Evolutionary conservation across 192 early-diverging fungal species (phyloP).

Genomic region (Rhizophagus clarus): DNA sequence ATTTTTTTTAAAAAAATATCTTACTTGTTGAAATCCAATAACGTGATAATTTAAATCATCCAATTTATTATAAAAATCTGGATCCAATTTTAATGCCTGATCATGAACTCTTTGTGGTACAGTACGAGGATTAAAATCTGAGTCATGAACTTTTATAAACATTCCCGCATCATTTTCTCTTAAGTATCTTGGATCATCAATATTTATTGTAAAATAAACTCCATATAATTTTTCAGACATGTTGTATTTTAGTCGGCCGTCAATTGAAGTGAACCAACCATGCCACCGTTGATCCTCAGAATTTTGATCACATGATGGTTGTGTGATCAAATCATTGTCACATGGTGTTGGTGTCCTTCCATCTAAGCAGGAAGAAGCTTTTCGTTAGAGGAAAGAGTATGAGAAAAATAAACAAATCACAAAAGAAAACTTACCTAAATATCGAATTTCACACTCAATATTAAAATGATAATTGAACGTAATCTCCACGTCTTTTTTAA

Average conservation of each 20-base stretch:
- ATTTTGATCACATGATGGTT: not conserved
- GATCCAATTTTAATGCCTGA: not conserved
- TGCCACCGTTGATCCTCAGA: not conserved
- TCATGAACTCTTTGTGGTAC: not conserved
- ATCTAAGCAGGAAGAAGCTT: not conserved
- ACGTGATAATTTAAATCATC: constrained; percentile 23
- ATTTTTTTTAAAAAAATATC: not conserved
- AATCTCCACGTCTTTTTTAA: constrained; percentile 11
- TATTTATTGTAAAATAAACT: constrained; percentile 12
- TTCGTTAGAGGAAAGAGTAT: not conserved
- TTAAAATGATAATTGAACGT: constrained; percentile 24
- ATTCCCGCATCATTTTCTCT: constrained; percentile 10
- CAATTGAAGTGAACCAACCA: constrained; percentile 24
- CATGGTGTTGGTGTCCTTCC: not conserved
- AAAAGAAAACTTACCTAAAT: constrained; percentile 10
- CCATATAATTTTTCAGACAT: not conserved
- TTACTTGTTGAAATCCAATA: constrained; percentile 29
- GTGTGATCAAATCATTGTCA: not conserved
- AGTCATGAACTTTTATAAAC: constrained; percentile 21
- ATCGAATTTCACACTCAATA: constrained; percentile 11
- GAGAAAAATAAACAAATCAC: not conserved
- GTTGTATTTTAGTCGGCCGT: constrained; percentile 10
- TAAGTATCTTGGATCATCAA: constrained; percentile 17
- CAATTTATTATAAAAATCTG: not conserved
- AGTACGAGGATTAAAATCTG: constrained; percentile 27